Base-by-base conservation (phyloP, 768 basidiomycete genomes). In the Trametes villosa region DNA sequence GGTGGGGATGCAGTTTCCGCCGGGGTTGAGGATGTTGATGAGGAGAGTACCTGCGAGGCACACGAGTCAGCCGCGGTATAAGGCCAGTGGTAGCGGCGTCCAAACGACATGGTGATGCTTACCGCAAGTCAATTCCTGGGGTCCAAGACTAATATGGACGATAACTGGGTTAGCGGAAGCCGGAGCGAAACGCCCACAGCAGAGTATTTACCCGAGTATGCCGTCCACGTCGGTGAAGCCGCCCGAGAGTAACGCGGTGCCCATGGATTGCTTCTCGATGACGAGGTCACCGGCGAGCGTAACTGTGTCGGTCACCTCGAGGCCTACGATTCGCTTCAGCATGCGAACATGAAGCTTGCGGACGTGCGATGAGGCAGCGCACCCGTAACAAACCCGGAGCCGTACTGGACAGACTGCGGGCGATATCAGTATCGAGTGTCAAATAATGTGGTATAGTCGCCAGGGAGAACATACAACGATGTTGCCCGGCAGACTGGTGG, bases 351-450 rank as follows among this genome's bases (percentile, higher is more conserved):
- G 22, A 1, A n/a, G n/a, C n/a, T n/a, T n/a, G n/a, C n/a, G n/a
- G n/a, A n/a, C n/a, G n/a, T n/a, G n/a, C n/a, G n/a, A 17, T 8
- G 4, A 15, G 38, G 15, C 0, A 20, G 34, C 53, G 4, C 68
- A 48, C 83, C 83, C 27, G 72, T 70, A 71, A 85, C 78, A 26
- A 70, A 73, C 1, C 83, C 84, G 12, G 81, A 80, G 18, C 81
- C 82, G 63, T 84, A 85, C 41, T 72, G 74, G 22, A 83, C 81
- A 33, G 73, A 75, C 81, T 83, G n/a, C 2, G 17, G 18, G 7
- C 4, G 36, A 18, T 17, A 17, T 38, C 8, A 38, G 36, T 9
- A 34, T 15, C 33, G 12, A 8, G 9, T 7, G 6, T 8, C 13
- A 17, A 9, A 11, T 29, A 1, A 27, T 24, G 31, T 9, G 17